Base-by-base conservation (phyloP, 2,329 filamentous ascomycete species). In the Lachnellula hyalina region DNA sequence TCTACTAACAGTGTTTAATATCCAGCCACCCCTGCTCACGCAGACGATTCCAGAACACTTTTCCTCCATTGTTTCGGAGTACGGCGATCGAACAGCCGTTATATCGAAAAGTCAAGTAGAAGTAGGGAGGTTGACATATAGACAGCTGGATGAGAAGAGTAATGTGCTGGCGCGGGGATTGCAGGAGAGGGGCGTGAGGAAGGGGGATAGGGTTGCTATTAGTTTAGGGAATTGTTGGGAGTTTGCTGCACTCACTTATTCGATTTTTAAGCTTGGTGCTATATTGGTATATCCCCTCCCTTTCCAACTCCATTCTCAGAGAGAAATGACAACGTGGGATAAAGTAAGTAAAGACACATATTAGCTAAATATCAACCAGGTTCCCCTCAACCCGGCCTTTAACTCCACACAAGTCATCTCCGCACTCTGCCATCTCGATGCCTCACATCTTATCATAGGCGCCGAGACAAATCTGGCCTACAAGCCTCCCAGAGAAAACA, bases 341-440 rank as follows among this genome's bases (percentile, higher is more conserved):
- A 9, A 28, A 28, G 25, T 28, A 28, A 40, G 36, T 40, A 40
- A 40, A n/a, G 36, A 40, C 5, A 15, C 21, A 21, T 17, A 8
- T 40, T 15, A 17, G 17, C 36, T 40, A 17, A 40, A 9, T 17
- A 17, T 40, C 36, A 23, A 42, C 44, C 54, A 83, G 81, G 83
- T 96, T n/a, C 94, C 93, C 0, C 74, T 97, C 23, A 97, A 99
- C 70, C 93, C 92, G 19, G 86, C 84, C 1, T 97, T 97, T 76
- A 96, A 90, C 63, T 78, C 83, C 3, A 71, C 75, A 5, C 94
- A 97, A 74, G 84, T 97, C 8, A 77, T 83, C 5, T 81, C 90
- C 2, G 93, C 92, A 0, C 76, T 97, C 28, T 79, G 79, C 8
- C 92, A 96, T 65, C 80, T 99, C 0, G 78, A 77, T 7, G 85